Conservation (phyloP, 2,329 filamentous ascomycete species). For the Immersiporthe knoxdaviesiana region DNA sequence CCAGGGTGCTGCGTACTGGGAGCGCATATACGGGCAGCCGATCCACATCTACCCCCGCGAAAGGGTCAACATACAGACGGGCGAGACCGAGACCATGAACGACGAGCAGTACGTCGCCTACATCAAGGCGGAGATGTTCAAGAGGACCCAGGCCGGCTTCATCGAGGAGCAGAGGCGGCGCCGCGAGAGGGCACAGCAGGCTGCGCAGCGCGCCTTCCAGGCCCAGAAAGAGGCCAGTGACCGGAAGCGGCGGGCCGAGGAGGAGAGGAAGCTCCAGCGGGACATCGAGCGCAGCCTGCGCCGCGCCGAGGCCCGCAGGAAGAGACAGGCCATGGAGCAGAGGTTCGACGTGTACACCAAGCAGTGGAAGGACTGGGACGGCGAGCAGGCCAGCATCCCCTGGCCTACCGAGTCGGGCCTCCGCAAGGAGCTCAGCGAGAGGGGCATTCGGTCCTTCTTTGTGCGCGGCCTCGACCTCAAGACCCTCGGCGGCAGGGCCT, state of each 20-base stretch:
- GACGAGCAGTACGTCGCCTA: constrained; percentile 91
- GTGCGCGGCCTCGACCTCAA: constrained; percentile 50
- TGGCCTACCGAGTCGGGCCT: constrained; percentile 75
- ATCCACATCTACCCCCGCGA: constrained; percentile 75
- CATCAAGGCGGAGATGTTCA: constrained; percentile 91
- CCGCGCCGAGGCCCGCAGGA: constrained; percentile 66
- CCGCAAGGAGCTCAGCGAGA: constrained; percentile 58
- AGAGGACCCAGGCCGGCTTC: constrained; percentile 85
- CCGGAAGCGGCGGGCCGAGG: constrained; percentile 37
- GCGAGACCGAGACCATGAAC: constrained; percentile 78
- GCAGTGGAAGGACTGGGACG: constrained; percentile 64
- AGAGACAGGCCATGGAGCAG: constrained; percentile 56
- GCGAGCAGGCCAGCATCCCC: constrained; percentile 48
- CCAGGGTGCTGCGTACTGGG: constrained; percentile 94
- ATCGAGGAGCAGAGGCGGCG: constrained; percentile 70
- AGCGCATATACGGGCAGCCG: constrained; percentile 93
- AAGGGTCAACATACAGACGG: constrained; percentile 44
- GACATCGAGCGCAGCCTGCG: constrained; percentile 72
- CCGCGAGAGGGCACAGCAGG: constrained; percentile 45
- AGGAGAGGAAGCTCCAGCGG: constrained; percentile 53
- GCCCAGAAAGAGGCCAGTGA: constrained; percentile 48
- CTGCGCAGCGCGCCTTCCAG: constrained; percentile 64
- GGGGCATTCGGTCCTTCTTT: constrained; percentile 72
- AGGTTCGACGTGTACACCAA: constrained; percentile 67
- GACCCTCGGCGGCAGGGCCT: constrained; percentile 49